Conservation (phyloP, 306 rosid species). For the Lathyrus oleraceus region DNA sequence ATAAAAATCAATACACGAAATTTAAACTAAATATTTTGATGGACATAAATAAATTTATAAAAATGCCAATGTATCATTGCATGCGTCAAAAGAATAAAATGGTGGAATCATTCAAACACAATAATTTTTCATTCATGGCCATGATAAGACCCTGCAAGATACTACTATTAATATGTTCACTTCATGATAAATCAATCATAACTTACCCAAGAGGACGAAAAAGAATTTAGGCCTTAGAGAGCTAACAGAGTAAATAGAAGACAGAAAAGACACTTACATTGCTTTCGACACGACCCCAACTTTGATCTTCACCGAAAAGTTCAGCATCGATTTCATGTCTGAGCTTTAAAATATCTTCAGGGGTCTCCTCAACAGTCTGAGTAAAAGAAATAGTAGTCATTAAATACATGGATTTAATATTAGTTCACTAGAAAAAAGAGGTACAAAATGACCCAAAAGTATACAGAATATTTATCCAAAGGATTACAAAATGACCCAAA, state of each 20-base stretch:
- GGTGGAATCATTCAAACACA: slow-evolving; percentile 7
- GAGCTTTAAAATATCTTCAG: slow-evolving; percentile 66
- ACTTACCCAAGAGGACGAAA: slow-evolving; percentile 10
- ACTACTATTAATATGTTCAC: not conserved
- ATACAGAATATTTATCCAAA: slow-evolving; percentile 9
- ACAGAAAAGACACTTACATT: slow-evolving; percentile 55
- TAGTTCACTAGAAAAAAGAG: not conserved
- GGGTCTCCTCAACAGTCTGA: slow-evolving; percentile 69
- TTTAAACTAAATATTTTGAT: not conserved
- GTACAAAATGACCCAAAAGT: not conserved
- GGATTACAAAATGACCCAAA: no score
- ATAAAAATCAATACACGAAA: not conserved
- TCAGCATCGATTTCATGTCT: slow-evolving; percentile 78
- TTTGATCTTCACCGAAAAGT: slow-evolving; percentile 82
- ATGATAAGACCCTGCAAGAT: not conserved
- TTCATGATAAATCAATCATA: not conserved
- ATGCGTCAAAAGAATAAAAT: slow-evolving; percentile 5
- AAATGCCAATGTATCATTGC: not conserved
- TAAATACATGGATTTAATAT: not conserved
- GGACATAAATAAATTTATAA: slow-evolving; percentile 5
- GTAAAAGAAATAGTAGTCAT: slow-evolving; percentile 24
- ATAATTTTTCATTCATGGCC: not conserved
- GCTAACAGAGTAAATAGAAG: slow-evolving; percentile 3
- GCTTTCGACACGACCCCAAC: slow-evolving; percentile 71
- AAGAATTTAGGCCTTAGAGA: not conserved